phyloP scores from a whole-genome alignment of 1,284 basidiomycete genomes.

The Ceratobasidium sp. region DNA sequence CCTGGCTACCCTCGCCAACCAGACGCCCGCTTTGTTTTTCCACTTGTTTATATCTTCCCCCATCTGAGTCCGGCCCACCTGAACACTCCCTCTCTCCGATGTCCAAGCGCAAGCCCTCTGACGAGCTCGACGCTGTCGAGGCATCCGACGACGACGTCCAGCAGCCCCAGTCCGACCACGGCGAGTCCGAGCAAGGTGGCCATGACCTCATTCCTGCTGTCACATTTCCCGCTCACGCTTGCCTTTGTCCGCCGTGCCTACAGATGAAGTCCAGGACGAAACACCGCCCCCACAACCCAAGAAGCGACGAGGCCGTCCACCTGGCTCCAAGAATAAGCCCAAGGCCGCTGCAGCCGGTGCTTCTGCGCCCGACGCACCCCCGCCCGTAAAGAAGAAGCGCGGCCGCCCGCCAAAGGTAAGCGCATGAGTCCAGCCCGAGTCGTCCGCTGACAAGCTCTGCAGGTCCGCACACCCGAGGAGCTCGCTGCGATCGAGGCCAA shows the following conservation, averaged over 20 bases:
- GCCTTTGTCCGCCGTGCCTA: conserved; percentile 21
- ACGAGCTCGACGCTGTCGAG: conserved; percentile 26
- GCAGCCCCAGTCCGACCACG: conserved; percentile 29
- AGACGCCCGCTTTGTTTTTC: conserved; percentile 36
- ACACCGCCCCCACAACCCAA: conserved; percentile 29
- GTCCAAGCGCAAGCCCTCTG: conserved; percentile 30
- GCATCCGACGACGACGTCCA: conserved; percentile 27
- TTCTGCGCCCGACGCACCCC: conserved; percentile 52
- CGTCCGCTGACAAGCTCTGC: not conserved
- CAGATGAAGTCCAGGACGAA: conserved; percentile 36
- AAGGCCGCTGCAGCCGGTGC: conserved; percentile 59
- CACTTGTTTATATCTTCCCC: conserved; percentile 36
- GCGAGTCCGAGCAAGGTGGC: conserved; percentile 31
- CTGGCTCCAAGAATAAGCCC: conserved; percentile 42
- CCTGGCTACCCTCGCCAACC: conserved; percentile 37
- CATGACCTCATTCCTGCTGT: conserved; percentile 27
- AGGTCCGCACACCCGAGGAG: conserved; percentile 42
- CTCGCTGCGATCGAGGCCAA: conserved; percentile 40
- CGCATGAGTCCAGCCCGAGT: not conserved
- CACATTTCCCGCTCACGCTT: conserved; percentile 14
- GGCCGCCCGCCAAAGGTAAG: conserved; percentile 43
- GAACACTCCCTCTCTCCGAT: conserved; percentile 14
- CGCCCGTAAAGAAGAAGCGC: conserved; percentile 46
- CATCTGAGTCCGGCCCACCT: conserved; percentile 35
- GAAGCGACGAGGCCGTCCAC: conserved; percentile 42